Evolutionary conservation across 2,329 filamentous ascomycete species (phyloP), one percentile per base, ranked within the genome.

Genomic region (Colletotrichum ledebouriae): DNA sequence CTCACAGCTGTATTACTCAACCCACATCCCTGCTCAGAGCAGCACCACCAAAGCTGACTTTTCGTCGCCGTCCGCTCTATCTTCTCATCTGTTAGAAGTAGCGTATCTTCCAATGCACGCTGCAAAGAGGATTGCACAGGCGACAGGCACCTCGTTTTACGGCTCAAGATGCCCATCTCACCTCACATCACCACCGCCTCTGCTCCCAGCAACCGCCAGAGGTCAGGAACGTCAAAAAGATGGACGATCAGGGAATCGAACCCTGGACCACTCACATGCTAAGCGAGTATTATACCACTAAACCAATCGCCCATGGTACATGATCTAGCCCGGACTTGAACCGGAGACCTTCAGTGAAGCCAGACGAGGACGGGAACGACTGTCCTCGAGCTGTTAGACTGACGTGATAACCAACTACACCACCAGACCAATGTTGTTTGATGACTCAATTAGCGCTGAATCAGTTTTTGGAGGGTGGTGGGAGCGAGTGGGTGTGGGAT

Each of bases 361-460:
- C 42, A 46, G 42, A n/a, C 42, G 42, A 46, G 42, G n/a, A 20
- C 2, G 1, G 29, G 25, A 5, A n/a, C 20, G 42, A 10, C 10
- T 12, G 3, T 12, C 15, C 42, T 46, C 42, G n/a, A 57, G 34
- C 56, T 77, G 80, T 83, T 83, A 82, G 79, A 82, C 80, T 82
- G 79, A 82, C 77, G 81, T 82, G 80, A 82, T 82, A 82, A 82
- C 80, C 81, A 82, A 82, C 80, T 77, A 77, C 75, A 76, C 75
- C 74, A 77, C 64, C 63, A 68, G 49, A 68, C 61, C 65, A 58
- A 39, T 25, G 4, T n/a, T 50, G 2, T 4, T 59, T 50, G 47
- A 42, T 64, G 65, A 39, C 33, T 44, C 15, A 29, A 7, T 3
- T 0, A 0, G 3, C 9, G 6, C 20, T 10, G 3, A 11, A n/a